Base-by-base conservation (phyloP, 495 filamentous ascomycete genomes). In the Neurospora sp. region DNA sequence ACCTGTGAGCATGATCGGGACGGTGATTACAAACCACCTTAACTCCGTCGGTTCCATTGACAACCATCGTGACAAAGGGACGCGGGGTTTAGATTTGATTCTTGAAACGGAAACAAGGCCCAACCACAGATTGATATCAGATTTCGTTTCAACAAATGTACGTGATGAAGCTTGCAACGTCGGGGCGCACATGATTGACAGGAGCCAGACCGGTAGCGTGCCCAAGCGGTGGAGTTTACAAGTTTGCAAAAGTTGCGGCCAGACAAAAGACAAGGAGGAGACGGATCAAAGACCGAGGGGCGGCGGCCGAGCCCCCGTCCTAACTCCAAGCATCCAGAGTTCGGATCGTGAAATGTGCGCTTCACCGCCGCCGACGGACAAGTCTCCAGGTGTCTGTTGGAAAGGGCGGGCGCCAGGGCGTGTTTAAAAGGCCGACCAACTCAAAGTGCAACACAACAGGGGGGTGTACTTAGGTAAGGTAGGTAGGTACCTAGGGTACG, bases 351-450 rank as follows among this genome's bases (percentile, higher is more conserved):
- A 61, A 61, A 61, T 61, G 53, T 61, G 53, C 53, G 69, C 69
- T 68, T 69, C 73, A 71, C 73, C 73, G 73, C 73, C 70, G 73
- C 73, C 70, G 59, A 53, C 31, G 53, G 53, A 61, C 53, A 61
- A 71, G 70, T 74, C 70, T 74, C 70, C 70, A 71, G n/a, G 70
- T 74, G 68, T 35, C 70, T 69, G 31, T 68, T 53, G 48, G n/a
- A 61, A 70, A 75, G 68, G 71, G 70, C 72, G 72, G 72, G 72
- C 70, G 71, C 45, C 69, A 75, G 74, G 72, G 44, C 74, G 53
- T 68, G 69, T 42, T 69, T 45, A 53, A 68, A 72, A 71, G 69
- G 70, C 70, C 61, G 71, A 69, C 39, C 70, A 44, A 40, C 69
- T 69, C 73, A 71, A 70, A 71, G 41, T 71, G 70, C 73, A 74